Evolutionary conservation across 306 rosid species (phyloP), one percentile per base, ranked within the genome.

Genomic region (Fragaria iinumae): DNA sequence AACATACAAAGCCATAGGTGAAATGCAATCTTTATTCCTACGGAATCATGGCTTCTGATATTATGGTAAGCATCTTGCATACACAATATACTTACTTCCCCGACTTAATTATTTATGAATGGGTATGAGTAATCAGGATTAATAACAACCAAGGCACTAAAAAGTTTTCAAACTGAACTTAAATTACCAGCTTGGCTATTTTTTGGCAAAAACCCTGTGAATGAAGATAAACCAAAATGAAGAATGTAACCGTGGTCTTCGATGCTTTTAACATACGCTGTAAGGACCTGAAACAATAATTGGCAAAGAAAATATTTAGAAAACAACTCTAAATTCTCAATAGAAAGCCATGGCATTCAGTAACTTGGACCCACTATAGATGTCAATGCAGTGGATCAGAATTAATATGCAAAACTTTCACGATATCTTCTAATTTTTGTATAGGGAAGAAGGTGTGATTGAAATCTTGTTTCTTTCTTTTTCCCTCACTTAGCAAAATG

Each of bases 211-310:
- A 95, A 95, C 68, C 97, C 99, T 55, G 69, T 83, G 82, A 95
- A 95, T 67, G 91, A 90, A 75, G 96, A 50, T 77, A 85, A 70
- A 69, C 99, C 99, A 91, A 90, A 95, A 88, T 92, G 92, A 88
- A 95, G 99, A 86, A 92, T 91, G 85, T 85, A 95, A 66, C 99
- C 99, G 84, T 95, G 97, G 74, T 95, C 99, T 86, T 95, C 97
- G 64, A 92, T 82, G 83, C 99, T 95, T 84, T 91, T 95, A 66
- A 95, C 90, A 76, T 92, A 95, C 72, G 97, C 91, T 68, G 88
- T 70, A 70, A 92, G 85, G 74, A 95, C 93, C 97, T 95, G 92
- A 66, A 87, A 75, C 71, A 44, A 76, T 18, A 20, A 63, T 73
- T 8, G n/a, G 32, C 5, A 55, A 44, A 49, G 66, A 25, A 36